Evolutionary conservation across 2,329 filamentous ascomycete genomes (phyloP), one percentile per base, ranked within the genome.

Genomic region (Ophiocordyceps camponoti-leonardi): DNA sequence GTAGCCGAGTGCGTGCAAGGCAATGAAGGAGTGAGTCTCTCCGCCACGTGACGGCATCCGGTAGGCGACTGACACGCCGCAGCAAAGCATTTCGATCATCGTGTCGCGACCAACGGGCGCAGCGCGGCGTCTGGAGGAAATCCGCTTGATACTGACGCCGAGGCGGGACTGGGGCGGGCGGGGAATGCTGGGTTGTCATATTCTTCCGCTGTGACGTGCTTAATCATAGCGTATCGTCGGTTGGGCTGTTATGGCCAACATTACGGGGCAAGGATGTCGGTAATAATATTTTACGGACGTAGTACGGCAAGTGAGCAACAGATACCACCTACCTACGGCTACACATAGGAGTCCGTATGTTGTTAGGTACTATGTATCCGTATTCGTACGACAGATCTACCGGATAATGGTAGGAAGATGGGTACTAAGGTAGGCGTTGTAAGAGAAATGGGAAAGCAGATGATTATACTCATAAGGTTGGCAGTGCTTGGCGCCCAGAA

Each of bases 1-100:
- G 83, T 98, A 19, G 86, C 81, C n/a, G 83, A 94, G 58, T 81
- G 83, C 47, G 90, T 98, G 1, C 82, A 88, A 58, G 83, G 83
- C 51, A 94, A 86, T 56, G 85, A 94, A 71, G 86, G 82, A 51
- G 88, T 93, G 73, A 68, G 83, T 75, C 23, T 43, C 50, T 37
- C 26, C 41, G 11, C n/a, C n/a, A 20, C 41, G 16, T 1, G 16
- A 18, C 16, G 35, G 35, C 35, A 16, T 44, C 30, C 16, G 22
- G 8, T 13, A 26, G 31, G 42, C 46, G 41, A 13, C 58, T 61
- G 56, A 61, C 49, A 48, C 33, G 22, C 20, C 22, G 50, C 55
- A 92, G 85, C 74, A 74, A 56, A 69, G 74, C 41, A 74, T 94
- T 40, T 65, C 79, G 16, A 83, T 94, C 46, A 83, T 79, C 57